These are phyloP conservation scores for Beta vulgaris DNA, from an alignment of 148 eudicot genomes.

Conservation along the genomic window DNA sequence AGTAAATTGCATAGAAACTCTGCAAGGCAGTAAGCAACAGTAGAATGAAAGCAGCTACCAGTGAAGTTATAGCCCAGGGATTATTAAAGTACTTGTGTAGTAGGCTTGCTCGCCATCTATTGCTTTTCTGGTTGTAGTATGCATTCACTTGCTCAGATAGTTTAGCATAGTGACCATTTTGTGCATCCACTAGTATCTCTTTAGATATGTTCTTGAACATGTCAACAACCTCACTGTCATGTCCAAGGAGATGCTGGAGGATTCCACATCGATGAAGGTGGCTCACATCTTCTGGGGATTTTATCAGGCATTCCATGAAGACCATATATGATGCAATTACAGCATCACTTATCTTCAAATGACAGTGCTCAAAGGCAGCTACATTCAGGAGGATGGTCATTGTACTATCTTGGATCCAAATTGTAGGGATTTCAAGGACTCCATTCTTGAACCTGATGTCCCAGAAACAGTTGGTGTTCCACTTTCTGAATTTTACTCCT, in stretches of 20 bases:
- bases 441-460: conserved; percentile 56
- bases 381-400: conserved; percentile 49
- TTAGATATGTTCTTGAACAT: conserved; percentile 54
- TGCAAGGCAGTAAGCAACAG: conserved; percentile 19
- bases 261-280: conserved; percentile 53
- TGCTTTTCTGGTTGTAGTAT: conserved; percentile 18
- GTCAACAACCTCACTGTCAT: conserved; percentile 59
- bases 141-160: conserved; percentile 47
- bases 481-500: conserved; percentile 51
- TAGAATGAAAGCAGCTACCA: conserved; percentile 16
- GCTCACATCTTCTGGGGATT: conserved; percentile 22
- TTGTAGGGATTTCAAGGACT: too few species aligned
- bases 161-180: conserved; percentile 42
- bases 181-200: conserved; percentile 56
- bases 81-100: conserved; percentile 22
- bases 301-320: conserved; percentile 28
- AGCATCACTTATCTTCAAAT: conserved; percentile 17
- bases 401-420: conserved; percentile 35
- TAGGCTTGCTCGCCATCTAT: conserved; percentile 31
- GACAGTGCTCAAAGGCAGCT: conserved; percentile 56
- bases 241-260: conserved; percentile 60
- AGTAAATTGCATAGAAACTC: conserved; percentile 20
- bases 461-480: conserved; percentile 57
- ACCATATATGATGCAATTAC: conserved; percentile 22
- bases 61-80: conserved; percentile 31